Conservation (phyloP, 192 early-diverging fungal species). For the Phycomyces blakesleeanus region DNA sequence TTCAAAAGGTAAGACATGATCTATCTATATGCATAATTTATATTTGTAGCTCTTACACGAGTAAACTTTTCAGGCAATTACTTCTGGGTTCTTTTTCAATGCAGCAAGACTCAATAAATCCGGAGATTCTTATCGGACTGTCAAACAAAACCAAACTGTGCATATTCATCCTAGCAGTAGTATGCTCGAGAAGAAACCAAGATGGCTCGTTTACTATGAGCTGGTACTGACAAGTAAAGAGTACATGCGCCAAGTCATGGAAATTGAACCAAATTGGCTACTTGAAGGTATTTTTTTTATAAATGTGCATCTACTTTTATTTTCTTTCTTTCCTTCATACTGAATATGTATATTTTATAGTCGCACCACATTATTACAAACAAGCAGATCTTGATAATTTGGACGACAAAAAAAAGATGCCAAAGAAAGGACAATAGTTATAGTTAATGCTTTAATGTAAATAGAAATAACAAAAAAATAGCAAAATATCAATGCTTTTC, state of each 20-base stretch:
- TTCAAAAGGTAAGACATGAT: constrained; percentile 63
- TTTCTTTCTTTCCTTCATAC: neutral
- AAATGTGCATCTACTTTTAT: neutral
- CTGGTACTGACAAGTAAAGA: constrained; percentile 90
- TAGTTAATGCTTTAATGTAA: neutral
- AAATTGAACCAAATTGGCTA: constrained; percentile 85
- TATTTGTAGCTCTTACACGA: neutral
- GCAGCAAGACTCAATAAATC: constrained; percentile 76
- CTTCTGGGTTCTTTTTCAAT: constrained; percentile 96
- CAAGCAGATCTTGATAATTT: constrained; percentile 55
- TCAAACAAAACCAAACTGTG: constrained; percentile 89
- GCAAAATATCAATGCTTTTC: neutral
- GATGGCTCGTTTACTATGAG: constrained; percentile 90
- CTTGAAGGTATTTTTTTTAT: constrained; percentile 79
- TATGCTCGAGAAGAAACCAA: constrained; percentile 75
- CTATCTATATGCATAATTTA: neutral
- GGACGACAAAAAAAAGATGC: constrained; percentile 53
- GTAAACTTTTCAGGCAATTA: constrained; percentile 53
- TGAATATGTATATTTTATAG: no score
- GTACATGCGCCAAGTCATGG: constrained; percentile 93
- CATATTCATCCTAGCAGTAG: constrained; percentile 88
- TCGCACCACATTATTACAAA: constrained; percentile 80
- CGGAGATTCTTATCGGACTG: constrained; percentile 89
- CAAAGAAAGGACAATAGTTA: constrained; percentile 34
- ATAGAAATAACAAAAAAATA: neutral